Evolutionary conservation across 345 rosid genomes (phyloP).

Genomic region (Brassica rapa): DNA sequence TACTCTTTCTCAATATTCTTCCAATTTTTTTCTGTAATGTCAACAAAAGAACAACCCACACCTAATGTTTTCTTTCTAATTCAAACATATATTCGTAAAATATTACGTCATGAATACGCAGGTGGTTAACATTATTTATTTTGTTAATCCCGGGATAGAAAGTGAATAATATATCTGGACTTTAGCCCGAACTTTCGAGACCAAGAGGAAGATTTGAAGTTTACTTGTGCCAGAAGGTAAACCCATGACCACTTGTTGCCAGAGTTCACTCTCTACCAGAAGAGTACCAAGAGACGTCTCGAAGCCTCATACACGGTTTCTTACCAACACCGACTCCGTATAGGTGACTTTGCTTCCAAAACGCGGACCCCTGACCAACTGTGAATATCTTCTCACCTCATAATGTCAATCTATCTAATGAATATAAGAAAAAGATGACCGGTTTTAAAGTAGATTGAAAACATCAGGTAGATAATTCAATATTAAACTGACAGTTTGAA

Average conservation of each 20-base stretch:
- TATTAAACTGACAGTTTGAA: not conserved
- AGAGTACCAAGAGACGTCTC: constrained; percentile 91
- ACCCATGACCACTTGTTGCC: constrained; percentile 68
- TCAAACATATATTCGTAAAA: not conserved
- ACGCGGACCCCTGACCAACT: constrained; percentile 62
- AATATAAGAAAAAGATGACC: not conserved
- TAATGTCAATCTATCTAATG: constrained; percentile 54
- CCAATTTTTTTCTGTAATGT: not conserved
- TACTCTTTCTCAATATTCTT: constrained; percentile 16
- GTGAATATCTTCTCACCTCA: constrained; percentile 61
- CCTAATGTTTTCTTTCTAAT: not conserved
- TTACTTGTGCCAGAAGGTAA: constrained; percentile 80
- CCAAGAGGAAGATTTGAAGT: not conserved
- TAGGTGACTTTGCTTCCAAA: constrained; percentile 64
- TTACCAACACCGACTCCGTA: constrained; percentile 74
- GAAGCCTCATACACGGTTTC: constrained; percentile 76
- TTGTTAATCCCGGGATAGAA: not conserved
- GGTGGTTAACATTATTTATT: not conserved
- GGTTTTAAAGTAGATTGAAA: not conserved
- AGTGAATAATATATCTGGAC: not conserved
- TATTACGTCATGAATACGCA: constrained; percentile 31
- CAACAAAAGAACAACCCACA: not conserved
- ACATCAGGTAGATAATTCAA: not conserved
- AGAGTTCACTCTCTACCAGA: constrained; percentile 71
- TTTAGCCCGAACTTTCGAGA: not conserved